Evolutionary conservation across 208 protist species (phyloP), one percentile per base, ranked within the genome.

Genomic region (Herpetomonas muscarum): DNA sequence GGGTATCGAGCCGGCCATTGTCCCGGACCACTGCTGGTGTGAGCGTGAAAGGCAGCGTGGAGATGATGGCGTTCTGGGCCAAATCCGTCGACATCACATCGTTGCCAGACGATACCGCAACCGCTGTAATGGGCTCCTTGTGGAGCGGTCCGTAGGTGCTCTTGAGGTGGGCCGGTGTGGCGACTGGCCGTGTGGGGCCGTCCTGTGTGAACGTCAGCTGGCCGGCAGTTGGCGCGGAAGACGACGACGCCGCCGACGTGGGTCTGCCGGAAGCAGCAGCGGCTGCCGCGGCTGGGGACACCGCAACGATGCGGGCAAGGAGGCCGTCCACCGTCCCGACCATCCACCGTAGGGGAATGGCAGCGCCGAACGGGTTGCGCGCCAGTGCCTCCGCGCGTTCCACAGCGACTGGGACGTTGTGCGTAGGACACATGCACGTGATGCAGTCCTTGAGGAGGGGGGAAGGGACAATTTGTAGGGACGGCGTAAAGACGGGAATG

Each of bases 61-160:
- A 83, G 22, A 94, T 65, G 10, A 84, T 67, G 15, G 90, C 72
- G 51, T 90, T 86, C 58, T 94, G 87, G 13, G 85, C 84, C 62
- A 94, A 88, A 47, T 94, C 87, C 1, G 74, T 79, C 13, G 72
- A 83, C 15, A 91, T 41, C 36, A 94, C 78, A 60, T 87, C 81
- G 34, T 87, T 85, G 31, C 70, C 46, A 2, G 46, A 17, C 3
- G 86, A 89, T 37, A 90, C 82, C 3, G 84, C 76, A 4, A 94
- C 74, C 39, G 65, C 82, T 0, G 87, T 86, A 46, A 92, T 76
- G 21, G 87, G 84, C 52, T 94, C 84, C 37, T 61, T 71, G 66
- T 94, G 87, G 19, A 90, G 66, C 25, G 87, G 70, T 0, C 69
- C 64, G 56, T 68, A 71, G 15, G 24, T 52, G 45, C 39, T 64